Evolutionary conservation across 345 rosid species (phyloP).

Genomic region (Xanthoceras sorbifolium): DNA sequence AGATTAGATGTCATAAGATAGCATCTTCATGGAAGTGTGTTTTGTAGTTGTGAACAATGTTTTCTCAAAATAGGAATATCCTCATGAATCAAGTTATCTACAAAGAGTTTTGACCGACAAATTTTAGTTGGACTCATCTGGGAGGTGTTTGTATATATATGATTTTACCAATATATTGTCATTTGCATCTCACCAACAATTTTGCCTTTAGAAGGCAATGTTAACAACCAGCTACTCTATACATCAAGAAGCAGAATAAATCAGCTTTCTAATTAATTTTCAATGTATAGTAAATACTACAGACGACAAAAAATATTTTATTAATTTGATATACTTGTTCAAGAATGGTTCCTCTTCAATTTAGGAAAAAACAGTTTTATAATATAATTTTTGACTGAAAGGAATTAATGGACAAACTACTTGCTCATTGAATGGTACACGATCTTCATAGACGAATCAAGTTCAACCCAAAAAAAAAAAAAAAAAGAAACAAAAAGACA

Average conservation of each 20-base stretch:
- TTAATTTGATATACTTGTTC: background rate
- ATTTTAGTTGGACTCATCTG: background rate
- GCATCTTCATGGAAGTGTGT: slow-evolving; percentile 6
- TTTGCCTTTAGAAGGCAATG: background rate
- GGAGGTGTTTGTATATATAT: background rate
- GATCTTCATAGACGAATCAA: background rate
- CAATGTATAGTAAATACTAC: background rate
- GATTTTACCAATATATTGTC: background rate
- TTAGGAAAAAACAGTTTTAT: too few relatives aligned
- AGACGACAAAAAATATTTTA: background rate
- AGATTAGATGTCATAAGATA: background rate
- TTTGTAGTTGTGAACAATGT: background rate
- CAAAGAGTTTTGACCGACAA: too few relatives aligned
- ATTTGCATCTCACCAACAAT: background rate
- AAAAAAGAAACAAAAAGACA: background rate
- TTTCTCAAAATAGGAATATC: background rate
- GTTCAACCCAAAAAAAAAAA: background rate
- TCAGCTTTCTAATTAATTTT: background rate
- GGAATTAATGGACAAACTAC: background rate
- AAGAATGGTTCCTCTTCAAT: background rate
- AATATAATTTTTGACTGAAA: too few relatives aligned
- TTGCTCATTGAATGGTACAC: background rate
- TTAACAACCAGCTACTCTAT: background rate
- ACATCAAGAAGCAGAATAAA: background rate
- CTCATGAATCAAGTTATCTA: background rate